A percentile compares a stretch with the other conserved stretches of the same genome.
Conservation (phyloP, 2,329 filamentous ascomycete species). For the Venturia effusa region DNA sequence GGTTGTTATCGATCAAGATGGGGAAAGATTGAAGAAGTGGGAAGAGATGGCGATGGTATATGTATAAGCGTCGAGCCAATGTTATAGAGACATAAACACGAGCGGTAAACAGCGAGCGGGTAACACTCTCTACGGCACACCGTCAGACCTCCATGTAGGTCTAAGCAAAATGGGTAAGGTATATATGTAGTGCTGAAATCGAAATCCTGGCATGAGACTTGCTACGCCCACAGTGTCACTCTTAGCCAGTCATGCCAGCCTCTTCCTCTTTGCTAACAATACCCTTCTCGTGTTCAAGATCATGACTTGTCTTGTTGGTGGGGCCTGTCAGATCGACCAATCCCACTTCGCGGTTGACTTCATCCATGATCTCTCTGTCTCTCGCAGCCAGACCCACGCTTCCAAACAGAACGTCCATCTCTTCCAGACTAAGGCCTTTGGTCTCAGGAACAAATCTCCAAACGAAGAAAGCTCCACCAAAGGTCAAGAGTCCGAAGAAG, state of each 20-base stretch:
- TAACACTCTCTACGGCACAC: neutral
- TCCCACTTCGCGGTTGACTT: conserved; percentile 50
- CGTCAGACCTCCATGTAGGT: neutral
- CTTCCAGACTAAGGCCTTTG: conserved; percentile 40
- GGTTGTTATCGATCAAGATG: neutral
- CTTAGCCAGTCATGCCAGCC: neutral
- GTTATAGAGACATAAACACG: neutral
- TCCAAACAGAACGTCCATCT: conserved; percentile 57
- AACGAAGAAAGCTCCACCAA: conserved; percentile 46
- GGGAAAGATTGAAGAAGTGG: neutral
- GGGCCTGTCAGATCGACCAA: neutral
- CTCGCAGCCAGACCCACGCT: conserved; percentile 54
- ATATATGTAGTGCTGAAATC: neutral
- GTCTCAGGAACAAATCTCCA: conserved; percentile 44
- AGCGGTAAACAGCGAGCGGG: neutral
- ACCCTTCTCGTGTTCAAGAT: neutral
- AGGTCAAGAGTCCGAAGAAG: conserved; percentile 56
- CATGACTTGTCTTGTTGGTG: neutral
- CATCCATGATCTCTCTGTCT: conserved; percentile 60
- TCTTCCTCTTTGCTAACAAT: neutral
- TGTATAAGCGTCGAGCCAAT: neutral
- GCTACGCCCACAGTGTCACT: neutral
- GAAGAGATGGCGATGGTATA: neutral
- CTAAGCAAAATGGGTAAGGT: neutral
- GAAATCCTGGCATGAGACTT: neutral